A percentile compares a stretch with the other conserved stretches of the same genome.
Evolutionary conservation across 768 basidiomycete genomes (phyloP).

Genomic region (Rhodosporidiobolus sp.): DNA sequence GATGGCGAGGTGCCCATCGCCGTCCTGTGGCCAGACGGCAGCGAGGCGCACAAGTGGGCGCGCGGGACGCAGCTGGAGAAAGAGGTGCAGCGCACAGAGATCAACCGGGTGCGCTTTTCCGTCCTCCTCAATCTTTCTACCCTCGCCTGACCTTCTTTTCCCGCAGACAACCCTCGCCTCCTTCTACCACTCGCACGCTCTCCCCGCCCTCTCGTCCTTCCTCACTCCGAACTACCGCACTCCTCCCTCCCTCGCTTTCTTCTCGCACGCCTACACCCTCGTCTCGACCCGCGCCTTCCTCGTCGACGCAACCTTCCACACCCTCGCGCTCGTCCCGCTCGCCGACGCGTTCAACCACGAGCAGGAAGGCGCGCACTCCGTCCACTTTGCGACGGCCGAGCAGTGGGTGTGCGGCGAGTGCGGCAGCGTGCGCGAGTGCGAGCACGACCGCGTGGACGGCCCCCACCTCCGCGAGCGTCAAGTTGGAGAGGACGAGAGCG

Average conservation of each 20-base stretch:
- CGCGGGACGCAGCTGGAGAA: constrained; percentile 45
- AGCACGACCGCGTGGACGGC: constrained; percentile 57
- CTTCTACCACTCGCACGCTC: background rate
- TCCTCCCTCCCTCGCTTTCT: constrained; percentile 49
- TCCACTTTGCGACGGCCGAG: constrained; percentile 49
- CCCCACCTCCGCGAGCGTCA: constrained; percentile 1
- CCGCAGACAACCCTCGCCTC: background rate
- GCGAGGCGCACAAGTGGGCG: constrained; percentile 43
- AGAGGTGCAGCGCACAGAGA: constrained; percentile 7
- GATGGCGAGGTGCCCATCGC: constrained; percentile 42
- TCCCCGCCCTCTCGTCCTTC: background rate
- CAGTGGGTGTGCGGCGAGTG: constrained; percentile 70
- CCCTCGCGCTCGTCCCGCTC: constrained; percentile 76
- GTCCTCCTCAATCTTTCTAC: too few species aligned
- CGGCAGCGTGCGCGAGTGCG: constrained; percentile 65
- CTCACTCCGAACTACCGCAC: background rate
- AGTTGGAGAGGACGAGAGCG: constrained; percentile 2
- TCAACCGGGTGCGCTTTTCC: constrained; percentile 12
- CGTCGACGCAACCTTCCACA: constrained; percentile 71
- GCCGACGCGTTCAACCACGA: constrained; percentile 66
- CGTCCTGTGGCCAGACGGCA: constrained; percentile 48
- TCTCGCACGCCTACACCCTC: constrained; percentile 60
- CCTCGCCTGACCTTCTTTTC: background rate
- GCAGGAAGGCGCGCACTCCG: constrained; percentile 4
- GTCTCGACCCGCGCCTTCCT: constrained; percentile 80